phyloP scores from a whole-genome alignment of 1,284 basidiomycete genomes.

The Cutaneotrichosporon sp. region DNA sequence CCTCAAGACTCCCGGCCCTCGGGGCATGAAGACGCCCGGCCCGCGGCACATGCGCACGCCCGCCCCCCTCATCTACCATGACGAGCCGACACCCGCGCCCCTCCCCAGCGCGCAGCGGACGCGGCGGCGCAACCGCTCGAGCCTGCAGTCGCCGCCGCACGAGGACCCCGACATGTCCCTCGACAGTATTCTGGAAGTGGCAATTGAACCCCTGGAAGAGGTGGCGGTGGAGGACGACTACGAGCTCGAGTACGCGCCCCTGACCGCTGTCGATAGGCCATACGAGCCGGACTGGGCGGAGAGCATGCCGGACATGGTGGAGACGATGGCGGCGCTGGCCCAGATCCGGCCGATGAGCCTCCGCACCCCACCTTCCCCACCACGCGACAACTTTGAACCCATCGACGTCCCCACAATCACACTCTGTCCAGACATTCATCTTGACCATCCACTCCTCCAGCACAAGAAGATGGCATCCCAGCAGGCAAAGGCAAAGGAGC shows the following conservation, averaged over 20 bases:
- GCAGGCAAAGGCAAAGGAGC: not conserved
- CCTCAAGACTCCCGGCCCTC: slow-evolving; percentile 17
- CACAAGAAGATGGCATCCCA: not conserved
- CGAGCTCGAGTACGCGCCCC: slow-evolving; percentile 24
- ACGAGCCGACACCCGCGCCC: slow-evolving; percentile 36
- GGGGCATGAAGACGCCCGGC: slow-evolving; percentile 3
- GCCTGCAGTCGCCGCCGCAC: slow-evolving; percentile 6
- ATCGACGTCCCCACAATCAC: slow-evolving; percentile 4
- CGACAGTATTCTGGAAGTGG: slow-evolving; percentile 37
- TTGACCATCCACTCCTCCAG: slow-evolving; percentile 2
- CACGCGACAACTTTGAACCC: not conserved
- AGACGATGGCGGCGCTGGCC: slow-evolving; percentile 16
- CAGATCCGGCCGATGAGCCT: slow-evolving; percentile 14
- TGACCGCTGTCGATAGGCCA: slow-evolving; percentile 13
- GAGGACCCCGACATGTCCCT: slow-evolving; percentile 31
- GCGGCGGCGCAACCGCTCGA: slow-evolving; percentile 26
- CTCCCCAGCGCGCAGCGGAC: slow-evolving; percentile 43
- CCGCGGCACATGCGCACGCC: slow-evolving; percentile 19
- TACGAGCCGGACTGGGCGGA: slow-evolving; percentile 23
- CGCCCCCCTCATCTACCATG: slow-evolving; percentile 10
- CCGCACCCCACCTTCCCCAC: slow-evolving; percentile 2
- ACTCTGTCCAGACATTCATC: slow-evolving; percentile 15
- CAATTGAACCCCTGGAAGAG: slow-evolving; percentile 8
- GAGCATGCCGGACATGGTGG: slow-evolving; percentile 18
- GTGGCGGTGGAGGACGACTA: slow-evolving; percentile 9